These are phyloP conservation scores for Rhizopogon vulgaris DNA, from an alignment of 768 basidiomycete genomes.

Conservation along the genomic window DNA sequence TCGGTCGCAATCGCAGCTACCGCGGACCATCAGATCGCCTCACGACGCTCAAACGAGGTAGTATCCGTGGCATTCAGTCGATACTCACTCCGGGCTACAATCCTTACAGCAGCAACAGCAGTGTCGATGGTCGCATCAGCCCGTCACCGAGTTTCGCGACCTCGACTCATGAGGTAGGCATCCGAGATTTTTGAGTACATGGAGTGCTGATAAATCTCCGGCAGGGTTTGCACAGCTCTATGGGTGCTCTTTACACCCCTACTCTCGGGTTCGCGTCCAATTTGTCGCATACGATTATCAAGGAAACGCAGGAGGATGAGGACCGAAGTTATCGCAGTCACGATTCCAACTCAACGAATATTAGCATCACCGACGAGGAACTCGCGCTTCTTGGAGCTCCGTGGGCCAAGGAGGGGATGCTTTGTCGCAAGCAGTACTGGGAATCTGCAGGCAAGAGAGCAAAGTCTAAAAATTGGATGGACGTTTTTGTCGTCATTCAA, in stretches of 20 bases:
- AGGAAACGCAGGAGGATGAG: constrained; percentile 88
- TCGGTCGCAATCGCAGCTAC: constrained; percentile 64
- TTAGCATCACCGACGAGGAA: constrained; percentile 93
- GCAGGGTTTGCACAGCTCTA: constrained; percentile 56
- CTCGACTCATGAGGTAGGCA: constrained; percentile 72
- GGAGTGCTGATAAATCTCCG: constrained; percentile 10
- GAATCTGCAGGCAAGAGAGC: constrained; percentile 78
- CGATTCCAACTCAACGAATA: constrained; percentile 60
- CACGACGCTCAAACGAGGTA: constrained; percentile 79
- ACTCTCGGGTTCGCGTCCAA: constrained; percentile 97
- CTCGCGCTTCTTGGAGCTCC: constrained; percentile 92
- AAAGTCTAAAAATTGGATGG: constrained; percentile 86
- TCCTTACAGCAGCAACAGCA: constrained; percentile 81
- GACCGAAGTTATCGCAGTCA: constrained; percentile 62
- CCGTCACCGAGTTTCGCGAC: constrained; percentile 93
- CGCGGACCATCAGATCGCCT: constrained; percentile 68
- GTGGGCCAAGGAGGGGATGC: constrained; percentile 98
- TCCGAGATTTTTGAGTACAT: not conserved
- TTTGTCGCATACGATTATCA: constrained; percentile 92
- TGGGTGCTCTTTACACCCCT: constrained; percentile 68
- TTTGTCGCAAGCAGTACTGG: constrained; percentile 93
- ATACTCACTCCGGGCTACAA: constrained; percentile 68
- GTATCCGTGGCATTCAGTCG: constrained; percentile 82
- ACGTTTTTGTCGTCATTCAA: constrained; percentile 94
- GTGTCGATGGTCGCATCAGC: constrained; percentile 83